Evolutionary conservation across 2,329 filamentous ascomycete genomes (phyloP).

Genomic region (Hymenoscyphus infarciens): DNA sequence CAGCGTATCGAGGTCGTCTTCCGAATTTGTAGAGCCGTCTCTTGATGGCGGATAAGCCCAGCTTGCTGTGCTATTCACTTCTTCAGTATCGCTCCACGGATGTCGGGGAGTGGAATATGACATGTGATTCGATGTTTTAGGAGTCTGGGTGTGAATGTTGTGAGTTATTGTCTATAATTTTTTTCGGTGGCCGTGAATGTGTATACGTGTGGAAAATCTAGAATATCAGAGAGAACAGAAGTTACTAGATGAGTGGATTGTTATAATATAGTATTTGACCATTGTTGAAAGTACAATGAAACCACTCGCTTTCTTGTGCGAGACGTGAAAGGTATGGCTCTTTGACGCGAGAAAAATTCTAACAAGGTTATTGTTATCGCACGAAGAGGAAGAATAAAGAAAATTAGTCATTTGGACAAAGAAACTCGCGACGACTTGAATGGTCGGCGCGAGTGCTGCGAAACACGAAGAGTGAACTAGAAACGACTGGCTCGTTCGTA

Average conservation of each 20-base stretch:
- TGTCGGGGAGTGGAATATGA: not conserved
- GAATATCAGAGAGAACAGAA: not conserved
- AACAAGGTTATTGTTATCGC: not conserved
- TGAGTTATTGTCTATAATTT: not conserved
- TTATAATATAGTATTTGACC: not conserved
- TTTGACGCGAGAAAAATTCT: not conserved
- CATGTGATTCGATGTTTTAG: not conserved
- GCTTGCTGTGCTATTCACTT: not conserved
- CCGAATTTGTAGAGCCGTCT: not conserved
- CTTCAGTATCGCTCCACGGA: not conserved
- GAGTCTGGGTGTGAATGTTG: not conserved
- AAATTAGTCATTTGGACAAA: not conserved
- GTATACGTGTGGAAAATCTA: not conserved
- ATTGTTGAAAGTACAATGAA: not conserved
- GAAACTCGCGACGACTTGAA: not conserved
- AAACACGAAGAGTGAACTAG: not conserved
- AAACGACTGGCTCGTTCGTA: no score
- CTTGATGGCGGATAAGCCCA: not conserved
- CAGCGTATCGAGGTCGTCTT: not conserved
- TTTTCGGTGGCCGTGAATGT: not conserved
- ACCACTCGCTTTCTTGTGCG: not conserved
- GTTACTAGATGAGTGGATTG: not conserved
- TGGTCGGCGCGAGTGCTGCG: not conserved
- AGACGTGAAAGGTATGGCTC: not conserved
- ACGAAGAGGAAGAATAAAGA: not conserved